phyloP scores from a whole-genome alignment of 2,329 filamentous ascomycete genomes.

The Trichoderma afroharzianum region DNA sequence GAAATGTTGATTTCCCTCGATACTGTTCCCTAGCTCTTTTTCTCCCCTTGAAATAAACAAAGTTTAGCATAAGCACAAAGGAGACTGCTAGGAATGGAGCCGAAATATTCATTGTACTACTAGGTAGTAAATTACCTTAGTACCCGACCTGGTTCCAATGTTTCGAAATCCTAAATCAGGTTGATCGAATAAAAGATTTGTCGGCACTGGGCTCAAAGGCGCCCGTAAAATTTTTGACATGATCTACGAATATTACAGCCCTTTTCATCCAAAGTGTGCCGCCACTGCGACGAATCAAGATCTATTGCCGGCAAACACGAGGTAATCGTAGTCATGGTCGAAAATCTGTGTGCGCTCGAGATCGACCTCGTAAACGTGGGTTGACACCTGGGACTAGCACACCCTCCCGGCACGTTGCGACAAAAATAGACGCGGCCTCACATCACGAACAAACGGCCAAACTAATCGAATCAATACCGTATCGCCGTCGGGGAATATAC shows the following conservation, averaged over 20 bases:
- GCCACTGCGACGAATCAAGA: background rate
- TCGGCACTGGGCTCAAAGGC: background rate
- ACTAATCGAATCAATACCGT: background rate
- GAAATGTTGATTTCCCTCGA: background rate
- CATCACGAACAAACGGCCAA: background rate
- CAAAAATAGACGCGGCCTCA: constrained; percentile 11
- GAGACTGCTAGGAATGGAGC: background rate
- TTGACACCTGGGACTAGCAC: background rate
- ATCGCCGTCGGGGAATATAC: background rate
- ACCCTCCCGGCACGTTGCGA: background rate
- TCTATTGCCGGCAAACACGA: background rate
- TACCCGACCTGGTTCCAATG: background rate
- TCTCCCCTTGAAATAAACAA: background rate
- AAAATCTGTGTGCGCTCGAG: background rate
- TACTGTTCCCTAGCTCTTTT: background rate
- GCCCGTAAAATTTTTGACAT: background rate
- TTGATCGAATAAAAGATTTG: background rate
- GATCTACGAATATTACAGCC: background rate
- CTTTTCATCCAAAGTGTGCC: background rate
- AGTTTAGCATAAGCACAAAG: background rate
- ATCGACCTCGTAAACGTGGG: background rate
- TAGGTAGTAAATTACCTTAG: too few species aligned
- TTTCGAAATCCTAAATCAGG: constrained; percentile 3
- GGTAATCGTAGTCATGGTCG: background rate
- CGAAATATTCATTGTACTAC: background rate